phyloP scores from a whole-genome alignment of 495 filamentous ascomycete genomes.

The Aspergillus saccharolyticus region DNA sequence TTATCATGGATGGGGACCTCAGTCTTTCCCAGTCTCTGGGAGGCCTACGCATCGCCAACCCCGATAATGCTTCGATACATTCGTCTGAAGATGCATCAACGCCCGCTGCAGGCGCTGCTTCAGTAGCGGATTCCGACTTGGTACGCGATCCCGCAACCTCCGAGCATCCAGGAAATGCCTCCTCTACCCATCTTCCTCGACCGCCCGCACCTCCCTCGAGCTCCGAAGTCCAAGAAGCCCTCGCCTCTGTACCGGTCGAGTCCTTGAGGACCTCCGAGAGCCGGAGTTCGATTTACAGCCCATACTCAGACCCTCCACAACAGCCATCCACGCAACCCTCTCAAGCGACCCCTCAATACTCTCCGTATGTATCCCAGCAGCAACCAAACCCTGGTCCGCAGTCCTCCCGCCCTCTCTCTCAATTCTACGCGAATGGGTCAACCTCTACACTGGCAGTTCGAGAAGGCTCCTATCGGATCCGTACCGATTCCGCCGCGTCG shows the following conservation, averaged over 20 bases:
- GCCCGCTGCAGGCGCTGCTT: conserved; percentile 18
- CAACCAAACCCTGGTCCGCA: conserved; percentile 31
- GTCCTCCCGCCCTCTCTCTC: conserved; percentile 50
- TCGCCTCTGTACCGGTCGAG: conserved; percentile 23
- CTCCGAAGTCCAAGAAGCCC: conserved; percentile 19
- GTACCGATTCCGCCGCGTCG: conserved; percentile 60
- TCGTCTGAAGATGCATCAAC: conserved; percentile 42
- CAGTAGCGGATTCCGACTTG: conserved; percentile 20
- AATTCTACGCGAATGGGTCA: conserved; percentile 48
- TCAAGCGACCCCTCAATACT: conserved; percentile 20
- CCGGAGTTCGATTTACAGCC: conserved; percentile 24
- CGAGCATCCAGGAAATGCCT: conserved; percentile 20
- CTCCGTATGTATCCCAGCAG: conserved; percentile 39
- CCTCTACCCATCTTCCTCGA: conserved; percentile 1
- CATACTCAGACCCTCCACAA: conserved; percentile 21
- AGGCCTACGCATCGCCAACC: conserved; percentile 94
- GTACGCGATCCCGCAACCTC: conserved; percentile 15
- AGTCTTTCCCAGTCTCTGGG: conserved; percentile 91
- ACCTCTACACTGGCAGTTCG: conserved; percentile 35
- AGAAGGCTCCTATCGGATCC: conserved; percentile 50
- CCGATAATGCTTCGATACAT: conserved; percentile 70
- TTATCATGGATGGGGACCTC: conserved; percentile 81
- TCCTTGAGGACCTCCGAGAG: conserved; percentile 19
- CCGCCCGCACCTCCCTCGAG: conserved; percentile 3
- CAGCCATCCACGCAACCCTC: conserved; percentile 8